A percentile compares a stretch with the other conserved stretches of the same genome.
phyloP scores from a whole-genome alignment of 73 alveolate genomes.

The Tetrahymena elliotti region DNA sequence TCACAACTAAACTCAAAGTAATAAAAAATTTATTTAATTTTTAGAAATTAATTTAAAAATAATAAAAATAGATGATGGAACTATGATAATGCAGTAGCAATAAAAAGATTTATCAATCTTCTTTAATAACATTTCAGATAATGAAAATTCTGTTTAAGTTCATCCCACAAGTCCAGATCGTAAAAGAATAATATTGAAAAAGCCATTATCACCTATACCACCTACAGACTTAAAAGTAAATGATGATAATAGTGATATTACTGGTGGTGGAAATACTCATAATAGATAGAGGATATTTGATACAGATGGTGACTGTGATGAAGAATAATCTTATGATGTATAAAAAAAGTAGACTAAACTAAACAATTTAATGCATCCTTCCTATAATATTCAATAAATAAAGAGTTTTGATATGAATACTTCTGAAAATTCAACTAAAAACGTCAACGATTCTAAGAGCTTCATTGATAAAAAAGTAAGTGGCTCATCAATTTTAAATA shows the following conservation, averaged over 20 bases:
- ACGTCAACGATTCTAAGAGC: neutral
- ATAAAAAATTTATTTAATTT: neutral
- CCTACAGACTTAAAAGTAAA: neutral
- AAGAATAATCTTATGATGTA: neutral
- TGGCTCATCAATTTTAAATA: neutral
- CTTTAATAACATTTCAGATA: neutral
- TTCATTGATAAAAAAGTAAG: neutral
- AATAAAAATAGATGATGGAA: neutral
- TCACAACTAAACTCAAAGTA: neutral
- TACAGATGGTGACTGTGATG: neutral
- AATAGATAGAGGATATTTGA: neutral
- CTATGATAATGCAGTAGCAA: neutral
- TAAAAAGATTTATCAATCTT: neutral
- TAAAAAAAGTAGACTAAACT: neutral
- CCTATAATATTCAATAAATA: neutral
- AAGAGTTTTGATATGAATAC: neutral
- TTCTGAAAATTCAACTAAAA: neutral
- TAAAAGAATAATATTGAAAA: neutral
- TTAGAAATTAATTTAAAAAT: neutral
- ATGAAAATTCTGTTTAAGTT: neutral
- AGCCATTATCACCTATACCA: neutral
- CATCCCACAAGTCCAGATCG: neutral
- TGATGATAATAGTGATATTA: neutral
- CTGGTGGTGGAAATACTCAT: neutral
- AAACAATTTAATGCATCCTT: neutral